A percentile compares a stretch with the other conserved stretches of the same genome.
Evolutionary conservation across 2,329 filamentous ascomycete genomes (phyloP).

Genomic region (Cladobotryum protrusum): DNA sequence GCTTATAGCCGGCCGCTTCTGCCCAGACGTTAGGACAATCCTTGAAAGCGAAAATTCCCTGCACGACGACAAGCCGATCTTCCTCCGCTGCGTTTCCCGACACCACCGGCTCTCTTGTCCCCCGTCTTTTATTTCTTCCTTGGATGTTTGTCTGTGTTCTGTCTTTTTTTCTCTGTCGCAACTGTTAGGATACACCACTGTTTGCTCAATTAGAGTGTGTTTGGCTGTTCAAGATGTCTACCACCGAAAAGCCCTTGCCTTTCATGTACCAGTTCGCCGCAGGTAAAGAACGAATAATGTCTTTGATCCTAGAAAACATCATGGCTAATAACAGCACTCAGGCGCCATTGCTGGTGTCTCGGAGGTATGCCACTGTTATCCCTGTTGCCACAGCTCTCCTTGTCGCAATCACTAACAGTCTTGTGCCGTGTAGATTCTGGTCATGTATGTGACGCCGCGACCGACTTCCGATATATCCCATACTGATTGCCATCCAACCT

Average conservation of each 20-base stretch:
- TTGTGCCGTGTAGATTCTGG: constrained; percentile 60
- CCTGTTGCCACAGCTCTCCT: no score
- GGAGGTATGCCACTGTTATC: no score
- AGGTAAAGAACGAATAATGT: constrained; percentile 43
- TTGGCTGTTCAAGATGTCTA: constrained; percentile 47
- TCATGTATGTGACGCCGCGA: constrained; percentile 57
- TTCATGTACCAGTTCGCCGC: constrained; percentile 95
- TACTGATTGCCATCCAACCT: constrained; percentile 15
- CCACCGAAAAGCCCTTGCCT: constrained; percentile 66
- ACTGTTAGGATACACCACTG: constrained; percentile 13
- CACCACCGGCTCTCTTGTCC: background rate
- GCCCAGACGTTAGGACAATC: background rate
- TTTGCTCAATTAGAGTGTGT: background rate
- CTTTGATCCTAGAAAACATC: background rate
- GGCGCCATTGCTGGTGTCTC: constrained; percentile 95
- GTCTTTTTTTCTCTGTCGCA: constrained; percentile 14
- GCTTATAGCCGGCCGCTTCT: constrained; percentile 10
- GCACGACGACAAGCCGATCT: constrained; percentile 10
- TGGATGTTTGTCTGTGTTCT: background rate
- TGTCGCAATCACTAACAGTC: background rate
- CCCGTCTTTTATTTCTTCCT: background rate
- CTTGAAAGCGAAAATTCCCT: constrained; percentile 7
- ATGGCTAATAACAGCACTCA: constrained; percentile 26
- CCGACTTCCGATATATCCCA: background rate
- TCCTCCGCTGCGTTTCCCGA: constrained; percentile 5